Percentiles rank a stretch among this genome's conserved stretches.
phyloP scores from a whole-genome alignment of 495 filamentous ascomycete species.

The Talaromyces wortmannii region DNA sequence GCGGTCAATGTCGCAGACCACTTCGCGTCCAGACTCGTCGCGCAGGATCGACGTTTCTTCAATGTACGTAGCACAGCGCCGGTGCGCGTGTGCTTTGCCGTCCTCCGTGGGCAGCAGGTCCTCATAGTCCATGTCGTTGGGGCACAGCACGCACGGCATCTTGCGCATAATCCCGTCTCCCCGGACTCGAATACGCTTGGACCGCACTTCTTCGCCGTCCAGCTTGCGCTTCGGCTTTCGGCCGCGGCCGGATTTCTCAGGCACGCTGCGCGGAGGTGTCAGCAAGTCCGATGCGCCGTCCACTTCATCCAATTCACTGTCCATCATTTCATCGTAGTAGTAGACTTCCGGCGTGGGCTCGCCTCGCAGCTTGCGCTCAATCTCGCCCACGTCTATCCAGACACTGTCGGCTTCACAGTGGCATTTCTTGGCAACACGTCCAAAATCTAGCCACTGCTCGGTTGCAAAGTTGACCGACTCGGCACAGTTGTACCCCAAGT shows the following conservation, averaged over 20 bases:
- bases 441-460: constrained; percentile 89
- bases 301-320: constrained; percentile 56
- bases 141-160: constrained; percentile 89
- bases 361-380: constrained; percentile 88
- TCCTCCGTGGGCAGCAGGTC: constrained; percentile 82
- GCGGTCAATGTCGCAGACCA: constrained; percentile 66
- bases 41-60: constrained; percentile 81
- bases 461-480: constrained; percentile 98
- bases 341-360: constrained; percentile 78
- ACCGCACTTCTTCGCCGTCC: constrained; percentile 51
- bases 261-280: constrained; percentile 72
- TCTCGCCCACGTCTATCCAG: constrained; percentile 93
- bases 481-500: constrained; percentile 97
- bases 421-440: constrained; percentile 95
- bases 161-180: constrained; percentile 58
- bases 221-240: constrained; percentile 62
- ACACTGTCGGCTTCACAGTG: constrained; percentile 94
- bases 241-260: constrained; percentile 50
- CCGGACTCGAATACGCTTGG: constrained; percentile 67
- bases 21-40: constrained; percentile 61
- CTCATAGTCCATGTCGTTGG: constrained; percentile 82
- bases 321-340: constrained; percentile 70
- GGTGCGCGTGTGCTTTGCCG: constrained; percentile 74
- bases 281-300: constrained; percentile 60
- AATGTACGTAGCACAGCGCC: constrained; percentile 82